Base-by-base conservation (phyloP, 768 basidiomycete species). In the Rhizopogon sp. region DNA sequence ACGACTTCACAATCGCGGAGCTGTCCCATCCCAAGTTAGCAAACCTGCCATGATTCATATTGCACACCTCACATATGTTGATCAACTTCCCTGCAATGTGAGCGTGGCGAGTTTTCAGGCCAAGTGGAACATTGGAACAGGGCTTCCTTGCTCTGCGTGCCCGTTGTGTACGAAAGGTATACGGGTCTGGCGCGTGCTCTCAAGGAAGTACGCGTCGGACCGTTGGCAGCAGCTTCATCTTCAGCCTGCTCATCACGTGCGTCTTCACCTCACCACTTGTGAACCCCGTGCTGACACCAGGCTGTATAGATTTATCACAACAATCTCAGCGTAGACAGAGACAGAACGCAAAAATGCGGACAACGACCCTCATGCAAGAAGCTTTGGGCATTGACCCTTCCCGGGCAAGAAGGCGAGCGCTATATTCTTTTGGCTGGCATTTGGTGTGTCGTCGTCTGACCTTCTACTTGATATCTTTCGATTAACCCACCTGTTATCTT, bases 331-430 rank as follows among this genome's bases (percentile, higher is more conserved):
- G 0, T 97, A 88, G 85, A 93, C 93, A 14, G 75, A 93, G 66
- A 71, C 89, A 1, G 95, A 95, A 0, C 96, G 95, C 76, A 96
- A 96, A 70, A 76, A 96, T 58, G 68, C 92, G 1, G 74, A 76
- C 50, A 83, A 89, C 3, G 94, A 96, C 62, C 94, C 94, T 4
- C 79, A 93, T 66, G 86, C 84, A 0, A 76, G 76, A 25, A 25
- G 47, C 77, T 82, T 10, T 85, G 88, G n/a, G 74, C 31, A 79
- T 31, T 80, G 4, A 90, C 75, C 17, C 75, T 98, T 2, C 71
- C 79, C 4, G 83, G 88, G 90, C 97, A 94, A 97, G 74, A 93
- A 92, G 63, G 94, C 94, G 1, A 90, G 82, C 0, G 84, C 84
- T 5, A 82, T 95, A 45, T 25, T 4, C 25, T 25, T 25, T 25